Conservation (phyloP, 2,329 filamentous ascomycete genomes). For the Ophiocordyceps camponoti-saundersi region DNA sequence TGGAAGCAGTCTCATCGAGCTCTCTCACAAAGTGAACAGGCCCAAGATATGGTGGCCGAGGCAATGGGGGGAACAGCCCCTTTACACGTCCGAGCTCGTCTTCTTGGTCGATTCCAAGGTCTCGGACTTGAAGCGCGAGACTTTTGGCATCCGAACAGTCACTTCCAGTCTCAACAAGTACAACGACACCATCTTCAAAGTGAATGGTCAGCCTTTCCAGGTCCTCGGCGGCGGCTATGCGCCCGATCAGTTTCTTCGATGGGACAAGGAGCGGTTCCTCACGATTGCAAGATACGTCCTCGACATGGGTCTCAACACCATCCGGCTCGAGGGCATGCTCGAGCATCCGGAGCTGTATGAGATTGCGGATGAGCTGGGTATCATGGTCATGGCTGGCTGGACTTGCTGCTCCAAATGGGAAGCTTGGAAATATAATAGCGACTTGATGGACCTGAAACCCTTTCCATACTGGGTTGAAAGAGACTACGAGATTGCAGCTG, state of each 20-base stretch:
- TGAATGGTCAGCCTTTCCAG: slow-evolving; percentile 42
- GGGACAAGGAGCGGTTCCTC: slow-evolving; percentile 27
- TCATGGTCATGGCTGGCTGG: slow-evolving; percentile 48
- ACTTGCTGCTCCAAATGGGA: slow-evolving; percentile 56
- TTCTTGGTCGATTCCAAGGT: slow-evolving; percentile 12
- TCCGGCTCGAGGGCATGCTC: slow-evolving; percentile 47
- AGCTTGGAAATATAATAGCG: slow-evolving; percentile 41
- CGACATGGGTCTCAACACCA: slow-evolving; percentile 44
- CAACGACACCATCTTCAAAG: slow-evolving; percentile 36
- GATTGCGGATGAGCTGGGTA: slow-evolving; percentile 37
- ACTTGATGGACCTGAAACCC: slow-evolving; percentile 22
- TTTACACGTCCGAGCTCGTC: slow-evolving; percentile 23
- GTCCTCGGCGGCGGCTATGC: slow-evolving; percentile 44
- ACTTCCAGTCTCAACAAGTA: slow-evolving; percentile 29
- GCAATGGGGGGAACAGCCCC: slow-evolving; percentile 37
- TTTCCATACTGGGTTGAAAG: slow-evolving; percentile 25
- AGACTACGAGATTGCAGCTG: slow-evolving; percentile 37
- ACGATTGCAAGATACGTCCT: slow-evolving; percentile 34
- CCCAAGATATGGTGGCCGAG: slow-evolving; percentile 45
- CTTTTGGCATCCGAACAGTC: slow-evolving; percentile 19
- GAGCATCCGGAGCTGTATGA: slow-evolving; percentile 45
- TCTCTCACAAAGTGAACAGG: slow-evolving; percentile 16
- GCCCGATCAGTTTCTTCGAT: slow-evolving; percentile 44
- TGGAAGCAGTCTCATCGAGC: slow-evolving; percentile 18
- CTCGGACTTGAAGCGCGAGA: slow-evolving; percentile 10